Conservation (phyloP, 441 rosid genomes). For the Corymbia calophylla region DNA sequence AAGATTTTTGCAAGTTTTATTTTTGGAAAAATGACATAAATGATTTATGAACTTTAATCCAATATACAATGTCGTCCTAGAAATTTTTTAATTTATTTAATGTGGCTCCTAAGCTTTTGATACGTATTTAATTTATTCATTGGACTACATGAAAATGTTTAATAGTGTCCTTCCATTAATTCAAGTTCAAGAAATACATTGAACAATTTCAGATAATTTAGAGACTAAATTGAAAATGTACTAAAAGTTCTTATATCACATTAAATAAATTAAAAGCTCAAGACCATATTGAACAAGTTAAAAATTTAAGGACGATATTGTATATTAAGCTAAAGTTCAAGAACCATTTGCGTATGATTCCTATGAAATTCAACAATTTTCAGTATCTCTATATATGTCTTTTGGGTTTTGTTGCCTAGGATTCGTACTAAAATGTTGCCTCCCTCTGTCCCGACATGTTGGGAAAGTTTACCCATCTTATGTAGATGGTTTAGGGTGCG, state of each 20-base stretch:
- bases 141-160: too few species aligned
- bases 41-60: not conserved
- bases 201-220: not conserved
- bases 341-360: too few species aligned
- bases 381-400: not conserved
- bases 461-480: not conserved
- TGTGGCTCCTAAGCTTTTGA: not conserved
- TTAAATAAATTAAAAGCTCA: too few species aligned
- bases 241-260: not conserved
- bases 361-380: not conserved
- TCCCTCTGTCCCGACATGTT: not conserved
- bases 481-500: too few species aligned
- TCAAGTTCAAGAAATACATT: not conserved
- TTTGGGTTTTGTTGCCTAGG: not conserved
- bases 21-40: not conserved
- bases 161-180: not conserved
- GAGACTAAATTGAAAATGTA: not conserved
- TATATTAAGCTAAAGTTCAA: not conserved
- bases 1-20: not conserved
- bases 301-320: too few species aligned
- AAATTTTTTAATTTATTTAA: too few species aligned
- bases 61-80: too few species aligned
- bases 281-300: too few species aligned
- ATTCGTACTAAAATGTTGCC: not conserved
- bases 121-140: not conserved